Percentiles rank a stretch among this genome's conserved stretches.
Evolutionary conservation across 495 filamentous ascomycete genomes (phyloP).

Genomic region (Penicillium canescens): DNA sequence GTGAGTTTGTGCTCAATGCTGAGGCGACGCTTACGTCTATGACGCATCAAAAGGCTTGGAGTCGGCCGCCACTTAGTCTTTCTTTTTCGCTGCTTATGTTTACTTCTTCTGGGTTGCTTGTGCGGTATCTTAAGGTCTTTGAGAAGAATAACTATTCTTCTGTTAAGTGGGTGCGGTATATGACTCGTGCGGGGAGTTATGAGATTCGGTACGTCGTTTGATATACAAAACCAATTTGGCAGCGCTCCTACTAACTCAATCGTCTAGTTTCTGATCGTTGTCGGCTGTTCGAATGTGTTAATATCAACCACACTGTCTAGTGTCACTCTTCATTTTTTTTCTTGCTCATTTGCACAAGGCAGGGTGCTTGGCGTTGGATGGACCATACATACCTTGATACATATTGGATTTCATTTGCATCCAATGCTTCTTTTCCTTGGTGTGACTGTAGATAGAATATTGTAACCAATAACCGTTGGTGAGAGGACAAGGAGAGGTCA

Average conservation of each 20-base stretch:
- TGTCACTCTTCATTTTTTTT: constrained; percentile 3
- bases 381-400: constrained; percentile 19
- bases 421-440: background rate
- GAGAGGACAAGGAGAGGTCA: no score
- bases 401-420: constrained; percentile 7
- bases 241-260: background rate
- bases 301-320: constrained; percentile 6
- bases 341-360: constrained; percentile 11
- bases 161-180: constrained; percentile 99
- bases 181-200: constrained; percentile 82
- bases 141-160: constrained; percentile 99
- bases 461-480: no score
- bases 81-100: constrained; percentile 97
- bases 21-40: constrained; percentile 92
- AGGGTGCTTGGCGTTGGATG: constrained; percentile 28
- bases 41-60: constrained; percentile 99
- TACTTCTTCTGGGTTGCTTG: constrained; percentile 86
- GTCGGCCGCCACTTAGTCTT: constrained; percentile 85
- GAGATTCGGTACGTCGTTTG: constrained; percentile 50
- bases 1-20: constrained; percentile 90
- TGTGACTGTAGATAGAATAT: background rate
- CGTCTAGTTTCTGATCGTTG: constrained; percentile 12
- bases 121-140: constrained; percentile 97
- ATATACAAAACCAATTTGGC: background rate
- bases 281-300: background rate